A percentile compares a stretch with the other conserved stretches of the same genome.
Conservation (phyloP, 1,139 yeast species). For the Candida sanyaensis region DNA sequence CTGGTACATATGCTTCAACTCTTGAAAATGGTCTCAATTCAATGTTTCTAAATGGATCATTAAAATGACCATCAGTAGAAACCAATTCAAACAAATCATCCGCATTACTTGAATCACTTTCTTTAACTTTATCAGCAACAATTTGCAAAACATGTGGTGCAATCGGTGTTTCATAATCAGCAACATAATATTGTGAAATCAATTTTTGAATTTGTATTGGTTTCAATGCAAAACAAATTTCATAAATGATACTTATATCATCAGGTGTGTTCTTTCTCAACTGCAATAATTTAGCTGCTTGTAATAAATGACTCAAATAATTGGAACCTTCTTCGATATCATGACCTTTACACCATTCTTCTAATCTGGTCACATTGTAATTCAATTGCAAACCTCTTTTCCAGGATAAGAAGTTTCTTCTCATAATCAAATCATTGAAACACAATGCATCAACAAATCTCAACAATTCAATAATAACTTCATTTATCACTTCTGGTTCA, state of each 20-base stretch:
- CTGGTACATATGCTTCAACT: conserved; percentile 96
- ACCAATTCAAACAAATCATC: conserved; percentile 71
- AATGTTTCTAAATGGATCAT: conserved; percentile 85
- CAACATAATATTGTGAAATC: conserved; percentile 85
- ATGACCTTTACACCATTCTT: conserved; percentile 98
- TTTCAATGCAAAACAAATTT: conserved; percentile 90
- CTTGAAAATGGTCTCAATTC: conserved; percentile 83
- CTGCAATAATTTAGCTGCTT: conserved; percentile 92
- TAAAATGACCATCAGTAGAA: conserved; percentile 79
- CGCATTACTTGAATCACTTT: conserved; percentile 53
- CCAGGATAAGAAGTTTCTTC: conserved; percentile 95
- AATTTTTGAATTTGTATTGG: conserved; percentile 94
- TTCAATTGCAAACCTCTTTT: conserved; percentile 96
- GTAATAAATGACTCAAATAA: conserved; percentile 84
- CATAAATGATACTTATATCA: conserved; percentile 91
- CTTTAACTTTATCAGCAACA: conserved; percentile 83
- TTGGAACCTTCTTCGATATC: conserved; percentile 90
- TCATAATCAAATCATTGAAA: conserved; percentile 94
- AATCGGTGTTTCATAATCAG: conserved; percentile 95
- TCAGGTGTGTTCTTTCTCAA: conserved; percentile 86
- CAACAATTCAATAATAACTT: conserved; percentile 81
- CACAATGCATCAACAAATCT: conserved; percentile 91
- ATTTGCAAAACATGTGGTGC: conserved; percentile 80
- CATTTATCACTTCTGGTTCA: conserved; percentile 82
- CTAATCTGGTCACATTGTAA: conserved; percentile 93